phyloP scores from a whole-genome alignment of 495 filamentous ascomycete genomes.

The Neurospora intermedia region DNA sequence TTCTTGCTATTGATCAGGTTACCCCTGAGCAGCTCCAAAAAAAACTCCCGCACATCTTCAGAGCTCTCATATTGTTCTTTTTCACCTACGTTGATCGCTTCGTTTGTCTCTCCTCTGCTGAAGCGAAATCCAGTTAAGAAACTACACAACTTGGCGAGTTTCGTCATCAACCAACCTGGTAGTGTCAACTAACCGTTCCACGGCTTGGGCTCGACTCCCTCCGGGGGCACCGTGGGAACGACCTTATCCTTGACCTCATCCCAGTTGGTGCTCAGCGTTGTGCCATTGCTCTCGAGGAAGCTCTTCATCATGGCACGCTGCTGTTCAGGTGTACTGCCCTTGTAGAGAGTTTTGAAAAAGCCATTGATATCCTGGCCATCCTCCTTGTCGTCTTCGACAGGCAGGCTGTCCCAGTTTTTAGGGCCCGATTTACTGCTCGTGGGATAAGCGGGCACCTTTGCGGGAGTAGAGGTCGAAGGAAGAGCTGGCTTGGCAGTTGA shows the following conservation, averaged over 20 bases:
- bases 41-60: neutral
- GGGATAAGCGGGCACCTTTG: conserved; percentile 56
- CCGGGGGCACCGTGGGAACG: conserved; percentile 64
- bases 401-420: conserved; percentile 87
- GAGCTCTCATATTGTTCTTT: neutral
- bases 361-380: conserved; percentile 59
- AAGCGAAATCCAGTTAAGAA: too few species aligned
- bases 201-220: conserved; percentile 65
- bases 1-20: neutral
- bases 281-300: conserved; percentile 86
- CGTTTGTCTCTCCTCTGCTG: neutral
- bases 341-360: conserved; percentile 92
- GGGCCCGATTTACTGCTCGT: conserved; percentile 76
- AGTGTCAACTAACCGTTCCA: conserved; percentile 28
- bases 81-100: neutral
- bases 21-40: neutral
- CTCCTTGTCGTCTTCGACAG: conserved; percentile 43
- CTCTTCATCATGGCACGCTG: conserved; percentile 96
- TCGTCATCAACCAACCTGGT: neutral
- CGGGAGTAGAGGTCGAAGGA: neutral
- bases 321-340: conserved; percentile 66
- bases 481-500: neutral
- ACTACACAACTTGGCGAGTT: neutral
- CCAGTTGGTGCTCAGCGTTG: conserved; percentile 90
- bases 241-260: conserved; percentile 62